Evolutionary conservation across 1,139 yeast species (phyloP).

Genomic region (Suzukiozyma palmioleophila): DNA sequence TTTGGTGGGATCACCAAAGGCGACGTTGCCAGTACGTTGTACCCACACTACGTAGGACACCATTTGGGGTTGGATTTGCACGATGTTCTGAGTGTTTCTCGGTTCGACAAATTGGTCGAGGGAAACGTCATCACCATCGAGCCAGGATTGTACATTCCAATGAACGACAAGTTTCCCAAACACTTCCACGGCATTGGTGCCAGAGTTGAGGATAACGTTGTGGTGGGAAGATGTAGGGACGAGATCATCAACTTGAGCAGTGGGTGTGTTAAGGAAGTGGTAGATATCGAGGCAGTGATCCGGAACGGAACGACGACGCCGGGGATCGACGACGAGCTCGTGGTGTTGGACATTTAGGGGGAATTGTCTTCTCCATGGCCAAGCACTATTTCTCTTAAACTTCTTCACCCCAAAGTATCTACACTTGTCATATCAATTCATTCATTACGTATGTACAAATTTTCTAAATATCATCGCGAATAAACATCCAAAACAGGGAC

Average conservation of each 20-base stretch:
- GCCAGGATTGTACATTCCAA: constrained; percentile 90
- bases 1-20: constrained; percentile 45
- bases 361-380: too few species aligned
- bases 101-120: constrained; percentile 43
- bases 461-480: background rate
- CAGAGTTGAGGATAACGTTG: constrained; percentile 90
- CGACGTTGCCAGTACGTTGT: constrained; percentile 55
- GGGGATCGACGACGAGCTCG: constrained; percentile 45
- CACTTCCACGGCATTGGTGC: constrained; percentile 88
- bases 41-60: constrained; percentile 96
- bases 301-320: constrained; percentile 48
- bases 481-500: background rate
- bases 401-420: background rate
- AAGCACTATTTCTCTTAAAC: too few species aligned
- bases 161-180: constrained; percentile 63
- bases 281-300: constrained; percentile 68
- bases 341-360: constrained; percentile 30
- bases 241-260: constrained; percentile 62
- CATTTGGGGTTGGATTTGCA: constrained; percentile 92
- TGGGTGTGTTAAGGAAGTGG: constrained; percentile 81
- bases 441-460: constrained; percentile 8
- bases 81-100: constrained; percentile 64
- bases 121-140: constrained; percentile 89
- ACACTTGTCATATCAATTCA: constrained; percentile 1
- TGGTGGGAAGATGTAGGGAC: constrained; percentile 56